phyloP scores from a whole-genome alignment of 164 flowering plant genomes.

The Echeveria elegans region DNA sequence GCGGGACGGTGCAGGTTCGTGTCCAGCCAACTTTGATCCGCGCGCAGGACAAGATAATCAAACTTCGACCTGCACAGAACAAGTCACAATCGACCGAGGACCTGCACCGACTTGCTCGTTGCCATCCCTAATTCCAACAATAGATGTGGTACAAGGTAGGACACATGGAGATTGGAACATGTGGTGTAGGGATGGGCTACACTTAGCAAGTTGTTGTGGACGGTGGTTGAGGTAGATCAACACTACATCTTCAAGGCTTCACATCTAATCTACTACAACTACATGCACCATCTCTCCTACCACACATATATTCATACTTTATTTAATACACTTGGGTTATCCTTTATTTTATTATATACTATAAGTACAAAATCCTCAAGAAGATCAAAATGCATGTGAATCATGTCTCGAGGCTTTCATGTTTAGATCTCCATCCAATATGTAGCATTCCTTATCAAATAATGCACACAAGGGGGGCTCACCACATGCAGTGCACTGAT shows the following conservation, averaged over 20 bases:
- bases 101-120: too few relatives aligned
- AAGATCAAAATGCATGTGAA: background rate
- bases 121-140: too few relatives aligned
- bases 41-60: too few relatives aligned
- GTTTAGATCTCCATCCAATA: background rate
- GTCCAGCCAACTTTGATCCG: too few relatives aligned
- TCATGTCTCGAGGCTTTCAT: background rate
- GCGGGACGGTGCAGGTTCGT: too few relatives aligned
- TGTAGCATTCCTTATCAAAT: background rate
- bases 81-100: too few relatives aligned
- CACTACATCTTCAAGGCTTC: background rate
- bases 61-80: too few relatives aligned
- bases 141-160: constrained; percentile 6
- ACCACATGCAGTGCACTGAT: constrained; percentile 7
- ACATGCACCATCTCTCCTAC: background rate
- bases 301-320: background rate
- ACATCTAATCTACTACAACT: background rate
- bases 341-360: background rate
- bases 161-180: constrained; percentile 1
- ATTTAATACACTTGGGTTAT: background rate
- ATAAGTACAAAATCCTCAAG: background rate
- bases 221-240: constrained; percentile 3
- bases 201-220: constrained; percentile 1
- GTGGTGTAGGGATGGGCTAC: background rate
- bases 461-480: background rate